Conservation (phyloP, 116 monocot species). For the Phalaenopsis hybrid region DNA sequence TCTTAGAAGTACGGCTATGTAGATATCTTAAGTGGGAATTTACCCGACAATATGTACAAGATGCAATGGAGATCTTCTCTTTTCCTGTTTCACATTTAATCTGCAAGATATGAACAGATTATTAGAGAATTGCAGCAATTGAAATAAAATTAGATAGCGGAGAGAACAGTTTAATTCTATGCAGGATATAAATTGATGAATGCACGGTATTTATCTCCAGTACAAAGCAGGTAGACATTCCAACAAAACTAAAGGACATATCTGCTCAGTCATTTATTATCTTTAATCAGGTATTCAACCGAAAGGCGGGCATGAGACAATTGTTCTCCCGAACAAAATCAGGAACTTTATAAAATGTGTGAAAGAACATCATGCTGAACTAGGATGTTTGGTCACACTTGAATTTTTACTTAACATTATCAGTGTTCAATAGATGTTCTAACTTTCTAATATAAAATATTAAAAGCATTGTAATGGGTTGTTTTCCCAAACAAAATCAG, state of each 20-base stretch:
- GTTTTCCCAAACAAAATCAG: neutral
- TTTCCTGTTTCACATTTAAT: slow-evolving; percentile 32
- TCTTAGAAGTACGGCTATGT: neutral
- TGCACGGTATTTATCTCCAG: neutral
- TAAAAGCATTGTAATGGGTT: no score
- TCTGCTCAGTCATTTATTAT: neutral
- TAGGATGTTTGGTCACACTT: neutral
- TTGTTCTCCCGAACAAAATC: neutral
- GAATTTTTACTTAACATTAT: neutral
- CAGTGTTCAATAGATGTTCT: no score
- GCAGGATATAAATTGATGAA: neutral
- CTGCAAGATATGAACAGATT: slow-evolving; percentile 27
- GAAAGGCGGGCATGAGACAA: neutral
- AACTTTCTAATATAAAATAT: no score
- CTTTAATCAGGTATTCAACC: neutral
- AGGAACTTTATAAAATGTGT: neutral
- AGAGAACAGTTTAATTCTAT: neutral
- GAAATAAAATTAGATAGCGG: neutral
- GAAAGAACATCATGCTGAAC: neutral
- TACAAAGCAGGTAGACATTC: neutral
- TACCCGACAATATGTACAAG: slow-evolving; percentile 60
- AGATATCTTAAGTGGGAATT: neutral
- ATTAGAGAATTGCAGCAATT: neutral
- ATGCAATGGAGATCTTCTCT: slow-evolving; percentile 26
- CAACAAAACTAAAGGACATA: neutral